Evolutionary conservation across 306 rosid species (phyloP).

Genomic region (Albizia julibrissin): DNA sequence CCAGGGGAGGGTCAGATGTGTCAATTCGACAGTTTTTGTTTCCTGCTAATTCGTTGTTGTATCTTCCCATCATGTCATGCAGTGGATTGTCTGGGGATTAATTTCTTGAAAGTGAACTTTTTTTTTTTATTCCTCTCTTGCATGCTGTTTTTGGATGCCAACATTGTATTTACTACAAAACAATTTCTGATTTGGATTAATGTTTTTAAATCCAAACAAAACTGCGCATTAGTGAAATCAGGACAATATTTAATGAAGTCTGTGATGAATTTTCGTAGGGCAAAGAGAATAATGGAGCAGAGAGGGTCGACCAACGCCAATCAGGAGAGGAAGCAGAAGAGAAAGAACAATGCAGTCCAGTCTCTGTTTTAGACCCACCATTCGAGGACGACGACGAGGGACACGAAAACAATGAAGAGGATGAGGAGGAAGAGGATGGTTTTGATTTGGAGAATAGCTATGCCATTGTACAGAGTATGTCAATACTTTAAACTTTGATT

Average conservation of each 20-base stretch:
- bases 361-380: constrained; percentile 89
- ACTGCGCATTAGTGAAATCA: constrained; percentile 34
- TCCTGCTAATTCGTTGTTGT: constrained; percentile 27
- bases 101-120: constrained; percentile 22
- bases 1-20: constrained; percentile 32
- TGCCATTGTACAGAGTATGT: constrained; percentile 89
- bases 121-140: constrained; percentile 40
- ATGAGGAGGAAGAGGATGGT: constrained; percentile 27
- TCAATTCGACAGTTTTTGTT: constrained; percentile 37
- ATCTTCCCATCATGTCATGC: constrained; percentile 29
- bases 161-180: constrained; percentile 32
- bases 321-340: constrained; percentile 70
- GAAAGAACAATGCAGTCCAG: constrained; percentile 94
- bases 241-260: constrained; percentile 30
- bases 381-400: constrained; percentile 68
- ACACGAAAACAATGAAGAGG: constrained; percentile 40
- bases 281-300: constrained; percentile 41
- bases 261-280: constrained; percentile 47
- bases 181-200: constrained; percentile 36
- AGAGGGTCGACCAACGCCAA: constrained; percentile 47
- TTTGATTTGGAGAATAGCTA: constrained; percentile 80
- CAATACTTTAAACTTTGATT: neutral
- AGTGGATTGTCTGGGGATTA: constrained; percentile 14
- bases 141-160: constrained; percentile 31
- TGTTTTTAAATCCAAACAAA: constrained; percentile 16